Percentiles rank a stretch among this genome's conserved stretches.
phyloP scores from a whole-genome alignment of 139 green algal species.

The Coccomyxa sp. region DNA sequence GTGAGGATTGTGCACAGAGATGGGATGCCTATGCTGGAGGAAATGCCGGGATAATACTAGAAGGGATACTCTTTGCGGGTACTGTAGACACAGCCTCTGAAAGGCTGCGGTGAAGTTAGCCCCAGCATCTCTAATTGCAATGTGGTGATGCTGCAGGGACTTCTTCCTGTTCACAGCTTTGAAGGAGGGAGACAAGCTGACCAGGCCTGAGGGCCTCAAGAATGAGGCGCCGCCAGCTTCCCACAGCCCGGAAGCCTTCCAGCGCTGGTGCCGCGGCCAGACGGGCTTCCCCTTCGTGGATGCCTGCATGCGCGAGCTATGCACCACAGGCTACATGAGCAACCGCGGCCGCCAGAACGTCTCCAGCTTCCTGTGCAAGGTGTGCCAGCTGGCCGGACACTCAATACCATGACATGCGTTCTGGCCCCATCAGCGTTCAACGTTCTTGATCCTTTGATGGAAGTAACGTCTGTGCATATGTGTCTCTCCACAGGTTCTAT shows the following conservation, averaged over 20 bases:
- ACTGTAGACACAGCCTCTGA: neutral
- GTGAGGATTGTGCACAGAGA: too few species aligned
- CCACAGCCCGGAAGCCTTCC: neutral
- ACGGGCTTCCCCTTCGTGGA: conserved; percentile 84
- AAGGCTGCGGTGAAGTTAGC: neutral
- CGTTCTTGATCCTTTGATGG: too few species aligned
- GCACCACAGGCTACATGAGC: conserved; percentile 73
- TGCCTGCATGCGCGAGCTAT: conserved; percentile 82
- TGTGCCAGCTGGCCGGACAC: too few species aligned
- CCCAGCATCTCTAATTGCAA: neutral
- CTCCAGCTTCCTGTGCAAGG: conserved; percentile 47
- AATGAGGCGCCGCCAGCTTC: neutral
- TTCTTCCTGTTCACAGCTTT: conserved; percentile 60
- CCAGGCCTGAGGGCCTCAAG: neutral
- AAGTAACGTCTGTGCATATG: too few species aligned
- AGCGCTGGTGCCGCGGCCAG: conserved; percentile 46
- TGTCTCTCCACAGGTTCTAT: too few species aligned
- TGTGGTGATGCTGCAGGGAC: conserved; percentile 34
- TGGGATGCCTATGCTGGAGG: neutral
- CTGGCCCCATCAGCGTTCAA: too few species aligned
- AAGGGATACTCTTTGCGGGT: neutral
- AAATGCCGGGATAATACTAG: neutral
- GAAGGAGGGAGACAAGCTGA: conserved; percentile 43
- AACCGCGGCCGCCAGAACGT: conserved; percentile 76
- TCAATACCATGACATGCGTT: too few species aligned